These are phyloP conservation scores for Cenchrus fungigraminus DNA, from an alignment of 176 grass and related monocot genomes.

Conservation along the genomic window DNA sequence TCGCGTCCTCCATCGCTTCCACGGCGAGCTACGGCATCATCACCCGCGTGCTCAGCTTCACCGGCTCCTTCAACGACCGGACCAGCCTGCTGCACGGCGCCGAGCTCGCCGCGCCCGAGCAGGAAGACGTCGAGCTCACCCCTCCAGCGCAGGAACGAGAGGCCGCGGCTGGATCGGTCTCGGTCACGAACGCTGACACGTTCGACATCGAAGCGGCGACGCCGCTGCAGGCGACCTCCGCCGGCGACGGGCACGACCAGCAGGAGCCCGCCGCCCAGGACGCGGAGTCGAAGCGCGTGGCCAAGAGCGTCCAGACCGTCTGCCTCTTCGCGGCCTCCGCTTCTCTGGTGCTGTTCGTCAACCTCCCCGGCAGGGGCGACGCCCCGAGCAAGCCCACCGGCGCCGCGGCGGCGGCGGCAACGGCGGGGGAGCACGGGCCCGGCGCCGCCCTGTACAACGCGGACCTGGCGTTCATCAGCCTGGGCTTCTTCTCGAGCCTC, in stretches of 20 bases:
- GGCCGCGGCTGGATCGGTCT: neutral
- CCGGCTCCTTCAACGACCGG: slow-evolving; percentile 33
- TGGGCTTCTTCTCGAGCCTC: slow-evolving; percentile 37
- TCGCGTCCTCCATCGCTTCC: slow-evolving; percentile 21
- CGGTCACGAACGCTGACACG: neutral
- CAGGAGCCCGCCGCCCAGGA: neutral
- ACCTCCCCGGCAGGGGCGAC: neutral
- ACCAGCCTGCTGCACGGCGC: slow-evolving; percentile 31
- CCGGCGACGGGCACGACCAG: neutral
- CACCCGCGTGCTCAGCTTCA: slow-evolving; percentile 7
- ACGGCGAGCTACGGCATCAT: neutral
- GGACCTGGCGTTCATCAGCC: neutral
- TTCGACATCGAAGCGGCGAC: slow-evolving; percentile 23
- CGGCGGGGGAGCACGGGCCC: too few relatives aligned
- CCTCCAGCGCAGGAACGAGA: neutral
- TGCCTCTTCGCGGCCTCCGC: slow-evolving; percentile 35
- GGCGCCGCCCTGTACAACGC: neutral
- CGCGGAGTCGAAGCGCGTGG: slow-evolving; percentile 31
- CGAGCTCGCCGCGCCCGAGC: neutral
- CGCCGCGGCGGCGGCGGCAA: neutral
- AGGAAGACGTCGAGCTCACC: neutral
- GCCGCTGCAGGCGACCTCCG: too few relatives aligned
- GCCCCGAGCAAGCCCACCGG: neutral
- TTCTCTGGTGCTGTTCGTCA: slow-evolving; percentile 25
- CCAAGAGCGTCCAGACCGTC: slow-evolving; percentile 27